phyloP scores from a whole-genome alignment of 768 basidiomycete genomes.

The Agaricus subrufescens region DNA sequence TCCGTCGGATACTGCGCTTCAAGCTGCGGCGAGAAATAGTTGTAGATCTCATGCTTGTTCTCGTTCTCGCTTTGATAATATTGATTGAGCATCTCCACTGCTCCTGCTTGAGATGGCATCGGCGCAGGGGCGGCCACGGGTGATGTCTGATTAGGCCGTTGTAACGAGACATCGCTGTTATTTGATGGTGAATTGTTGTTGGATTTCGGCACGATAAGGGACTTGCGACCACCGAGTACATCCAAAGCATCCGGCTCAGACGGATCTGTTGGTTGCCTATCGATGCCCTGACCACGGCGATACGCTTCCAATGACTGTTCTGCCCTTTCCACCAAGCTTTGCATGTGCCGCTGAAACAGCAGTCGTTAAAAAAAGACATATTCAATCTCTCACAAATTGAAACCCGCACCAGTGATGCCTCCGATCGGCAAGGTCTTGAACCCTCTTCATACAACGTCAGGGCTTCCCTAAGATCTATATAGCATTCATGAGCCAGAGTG shows the following conservation, averaged over 20 bases:
- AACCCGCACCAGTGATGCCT: conserved; percentile 7
- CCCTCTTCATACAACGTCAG: conserved; percentile 39
- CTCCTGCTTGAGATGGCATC: conserved; percentile 15
- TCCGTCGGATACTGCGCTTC: not conserved
- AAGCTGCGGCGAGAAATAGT: not conserved
- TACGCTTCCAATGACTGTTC: conserved; percentile 2
- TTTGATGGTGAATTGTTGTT: conserved; percentile 23
- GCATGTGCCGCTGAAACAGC: conserved; percentile 3
- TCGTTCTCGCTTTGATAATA: conserved; percentile 18
- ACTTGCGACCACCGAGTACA: conserved; percentile 32
- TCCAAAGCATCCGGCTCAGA: conserved; percentile 30
- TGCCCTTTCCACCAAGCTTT: conserved; percentile 8
- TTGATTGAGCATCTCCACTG: conserved; percentile 19
- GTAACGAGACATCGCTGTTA: not conserved
- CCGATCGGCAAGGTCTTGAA: conserved; percentile 20
- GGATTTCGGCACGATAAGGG: conserved; percentile 26
- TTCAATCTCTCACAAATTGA: not conserved
- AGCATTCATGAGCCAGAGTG: conserved; percentile 32
- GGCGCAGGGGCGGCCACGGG: conserved; percentile 21
- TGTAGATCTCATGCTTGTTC: conserved; percentile 12
- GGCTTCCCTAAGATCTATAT: conserved; percentile 32
- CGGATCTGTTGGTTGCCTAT: conserved; percentile 6
- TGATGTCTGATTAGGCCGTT: conserved; percentile 9
- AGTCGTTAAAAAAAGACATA: not conserved
- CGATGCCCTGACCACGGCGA: not conserved